Evolutionary conservation across 495 filamentous ascomycete genomes (phyloP), one percentile per base, ranked within the genome.

Genomic region (Peziza echinospora): DNA sequence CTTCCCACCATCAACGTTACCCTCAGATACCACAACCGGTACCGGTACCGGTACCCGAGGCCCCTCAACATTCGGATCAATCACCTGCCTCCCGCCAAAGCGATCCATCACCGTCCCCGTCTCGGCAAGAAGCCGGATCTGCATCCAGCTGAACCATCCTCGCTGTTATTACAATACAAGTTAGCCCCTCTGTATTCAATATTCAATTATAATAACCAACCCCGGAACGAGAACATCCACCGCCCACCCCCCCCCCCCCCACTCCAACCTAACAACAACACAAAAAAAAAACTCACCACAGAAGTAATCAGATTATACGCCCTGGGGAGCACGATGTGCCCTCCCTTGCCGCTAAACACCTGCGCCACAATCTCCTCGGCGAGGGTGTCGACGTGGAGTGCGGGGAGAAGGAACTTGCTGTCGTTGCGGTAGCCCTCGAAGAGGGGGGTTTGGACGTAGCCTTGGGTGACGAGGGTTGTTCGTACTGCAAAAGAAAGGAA

Each of bases 391-490:
- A 72, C 70, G 37, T 72, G 59, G 47, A 80, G 59, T 39, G 70
- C 53, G 8, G 73, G 75, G 49, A 70, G 56, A 21, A 78, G 26
- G 51, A 73, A 79, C 6, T 47, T 50, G 4, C 58, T 56, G 58
- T 71, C 66, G 51, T 71, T 67, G 1, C 71, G 61, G 41, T 70
- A 75, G 5, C 73, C 71, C n/a, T 62, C 56, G 52, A 80, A 79
- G 17, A 83, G 62, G 26, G 65, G 52, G 5, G 77, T 82, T 46
- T 63, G 67, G 25, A 71, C 75, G 54, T 73, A 78, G 0, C 74
- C 70, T 59, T 73, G 78, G 42, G 73, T 76, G 34, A 82, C 69
- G 3, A 80, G 55, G 6, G 82, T 68, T 3, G 77, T 78, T 11
- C 80, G 64, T n/a, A 47, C n/a, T n/a, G n/a, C n/a, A n/a, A n/a